Evolutionary conservation across 441 rosid genomes (phyloP).

Genomic region (Melastoma candidum): DNA sequence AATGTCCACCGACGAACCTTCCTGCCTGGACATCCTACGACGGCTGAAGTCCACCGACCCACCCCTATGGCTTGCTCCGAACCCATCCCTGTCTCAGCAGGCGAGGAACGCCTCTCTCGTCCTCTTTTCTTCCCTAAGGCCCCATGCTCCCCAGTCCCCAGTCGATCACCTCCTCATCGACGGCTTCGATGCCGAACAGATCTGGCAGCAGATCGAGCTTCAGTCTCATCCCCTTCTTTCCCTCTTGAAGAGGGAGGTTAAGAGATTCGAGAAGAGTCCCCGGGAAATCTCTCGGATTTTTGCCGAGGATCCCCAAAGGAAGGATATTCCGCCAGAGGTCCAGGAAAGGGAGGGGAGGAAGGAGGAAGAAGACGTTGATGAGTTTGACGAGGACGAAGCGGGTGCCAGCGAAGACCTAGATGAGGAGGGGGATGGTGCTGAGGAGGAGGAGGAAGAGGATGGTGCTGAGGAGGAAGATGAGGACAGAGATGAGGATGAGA

Average conservation of each 20-base stretch:
- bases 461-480: conserved; percentile 19
- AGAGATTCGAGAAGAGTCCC: conserved; percentile 46
- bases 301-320: conserved; percentile 13
- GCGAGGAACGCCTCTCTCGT: conserved; percentile 52
- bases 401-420: conserved; percentile 13
- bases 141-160: conserved; percentile 51
- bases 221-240: conserved; percentile 59
- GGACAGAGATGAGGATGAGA: conserved; percentile 18
- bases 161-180: conserved; percentile 57
- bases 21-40: conserved; percentile 32
- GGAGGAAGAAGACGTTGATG: conserved; percentile 7
- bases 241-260: conserved; percentile 41
- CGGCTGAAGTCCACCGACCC: conserved; percentile 51
- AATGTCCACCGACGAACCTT: conserved; percentile 8
- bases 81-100: conserved; percentile 31
- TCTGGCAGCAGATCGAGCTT: conserved; percentile 92
- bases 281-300: conserved; percentile 31
- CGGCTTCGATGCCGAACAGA: conserved; percentile 85
- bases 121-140: conserved; percentile 47
- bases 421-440: conserved; percentile 10
- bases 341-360: conserved; percentile 21
- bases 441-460: conserved; percentile 15
- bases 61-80: conserved; percentile 57
- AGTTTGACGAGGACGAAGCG: conserved; percentile 6
- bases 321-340: conserved; percentile 19